These are phyloP conservation scores for Ogataea neopini DNA, from an alignment of 805 yeast species.

Conservation along the genomic window DNA sequence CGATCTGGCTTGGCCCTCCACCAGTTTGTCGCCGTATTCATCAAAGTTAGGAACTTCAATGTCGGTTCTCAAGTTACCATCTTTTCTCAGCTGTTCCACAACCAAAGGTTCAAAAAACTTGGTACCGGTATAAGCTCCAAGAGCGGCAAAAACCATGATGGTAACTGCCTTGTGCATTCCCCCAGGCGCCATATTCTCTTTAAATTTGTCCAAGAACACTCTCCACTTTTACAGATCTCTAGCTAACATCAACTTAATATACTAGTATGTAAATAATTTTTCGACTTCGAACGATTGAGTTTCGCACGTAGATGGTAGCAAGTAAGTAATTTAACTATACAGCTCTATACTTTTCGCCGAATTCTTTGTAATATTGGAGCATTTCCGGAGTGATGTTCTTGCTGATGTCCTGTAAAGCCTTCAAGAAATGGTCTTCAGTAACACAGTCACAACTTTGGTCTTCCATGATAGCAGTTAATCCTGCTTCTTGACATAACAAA, in stretches of 20 bases:
- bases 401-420: constrained; percentile 67
- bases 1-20: constrained; percentile 22
- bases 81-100: constrained; percentile 63
- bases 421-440: constrained; percentile 55
- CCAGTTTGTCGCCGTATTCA: constrained; percentile 39
- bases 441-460: constrained; percentile 55
- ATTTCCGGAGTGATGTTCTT: constrained; percentile 83
- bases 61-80: constrained; percentile 64
- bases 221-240: too few species aligned
- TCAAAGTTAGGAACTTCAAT: constrained; percentile 57
- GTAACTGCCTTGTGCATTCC: constrained; percentile 25
- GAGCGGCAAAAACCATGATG: constrained; percentile 29
- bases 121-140: constrained; percentile 54
- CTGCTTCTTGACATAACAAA: constrained; percentile 91
- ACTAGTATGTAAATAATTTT: too few species aligned
- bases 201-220: too few species aligned
- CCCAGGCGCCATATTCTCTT: constrained; percentile 4
- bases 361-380: constrained; percentile 70
- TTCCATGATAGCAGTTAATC: constrained; percentile 90
- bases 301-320: constrained; percentile 6
- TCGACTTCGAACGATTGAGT: background rate
- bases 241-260: too few species aligned
- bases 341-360: constrained; percentile 40
- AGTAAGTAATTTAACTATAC: constrained; percentile 6
- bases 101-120: constrained; percentile 75